phyloP scores from a whole-genome alignment of 768 basidiomycete genomes.

The Candolleomyces aberdarensis region DNA sequence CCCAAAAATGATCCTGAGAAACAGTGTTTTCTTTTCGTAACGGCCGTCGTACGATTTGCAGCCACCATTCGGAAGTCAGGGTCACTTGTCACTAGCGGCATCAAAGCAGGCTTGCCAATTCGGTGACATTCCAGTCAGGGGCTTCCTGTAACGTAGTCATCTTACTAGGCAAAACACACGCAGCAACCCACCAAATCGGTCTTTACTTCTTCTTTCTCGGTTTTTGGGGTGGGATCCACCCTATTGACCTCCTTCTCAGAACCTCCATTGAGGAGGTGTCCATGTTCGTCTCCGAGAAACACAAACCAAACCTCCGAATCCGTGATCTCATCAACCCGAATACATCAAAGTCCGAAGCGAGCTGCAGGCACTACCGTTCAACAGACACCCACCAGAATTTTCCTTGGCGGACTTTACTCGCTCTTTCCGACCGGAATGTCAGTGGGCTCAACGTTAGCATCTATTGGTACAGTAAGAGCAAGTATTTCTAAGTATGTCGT shows the following conservation, averaged over 20 bases:
- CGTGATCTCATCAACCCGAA: background rate
- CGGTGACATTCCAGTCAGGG: background rate
- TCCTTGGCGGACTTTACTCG: too few species aligned
- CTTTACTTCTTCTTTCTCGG: background rate
- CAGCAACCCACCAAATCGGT: background rate
- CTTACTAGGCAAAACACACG: background rate
- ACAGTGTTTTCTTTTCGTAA: background rate
- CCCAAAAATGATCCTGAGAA: conserved; percentile 4
- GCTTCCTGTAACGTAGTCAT: background rate
- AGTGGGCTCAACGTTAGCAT: too few species aligned
- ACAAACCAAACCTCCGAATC: background rate
- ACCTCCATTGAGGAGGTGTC: background rate
- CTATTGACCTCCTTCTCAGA: background rate
- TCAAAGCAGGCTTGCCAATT: background rate
- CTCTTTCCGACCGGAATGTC: too few species aligned
- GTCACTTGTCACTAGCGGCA: background rate
- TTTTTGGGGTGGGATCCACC: background rate
- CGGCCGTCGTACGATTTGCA: conserved; percentile 7
- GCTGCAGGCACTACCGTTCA: background rate
- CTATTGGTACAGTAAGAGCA: background rate
- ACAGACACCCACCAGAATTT: background rate
- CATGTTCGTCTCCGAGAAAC: background rate
- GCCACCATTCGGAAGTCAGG: background rate
- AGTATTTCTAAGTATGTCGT: background rate
- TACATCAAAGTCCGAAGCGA: background rate